Conservation (phyloP, 2,329 filamentous ascomycete species). For the Stagonosporopsis chrysanthemi region DNA sequence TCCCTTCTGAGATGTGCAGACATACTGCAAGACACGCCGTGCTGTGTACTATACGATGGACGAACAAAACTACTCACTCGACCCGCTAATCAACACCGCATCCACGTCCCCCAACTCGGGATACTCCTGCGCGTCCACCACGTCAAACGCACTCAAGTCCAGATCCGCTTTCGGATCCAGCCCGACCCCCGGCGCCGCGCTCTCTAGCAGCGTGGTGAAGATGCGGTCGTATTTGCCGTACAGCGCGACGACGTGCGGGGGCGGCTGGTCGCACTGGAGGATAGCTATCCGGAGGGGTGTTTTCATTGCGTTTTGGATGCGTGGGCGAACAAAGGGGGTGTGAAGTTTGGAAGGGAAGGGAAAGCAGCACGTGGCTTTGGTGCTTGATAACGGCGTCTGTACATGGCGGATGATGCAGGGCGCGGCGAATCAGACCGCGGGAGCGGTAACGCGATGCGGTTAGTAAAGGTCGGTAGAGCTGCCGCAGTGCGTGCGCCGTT, state of each 20-base stretch:
- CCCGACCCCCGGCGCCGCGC: conserved; percentile 59
- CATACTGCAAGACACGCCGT: no score
- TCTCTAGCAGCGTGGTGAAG: conserved; percentile 60
- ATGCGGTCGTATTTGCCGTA: conserved; percentile 76
- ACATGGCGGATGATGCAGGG: not conserved
- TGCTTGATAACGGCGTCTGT: conserved; percentile 1
- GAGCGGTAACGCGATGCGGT: conserved; percentile 9
- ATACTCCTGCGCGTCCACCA: conserved; percentile 74
- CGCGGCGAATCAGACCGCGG: conserved; percentile 13
- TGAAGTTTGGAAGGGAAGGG: not conserved
- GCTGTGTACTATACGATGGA: no score
- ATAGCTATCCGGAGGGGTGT: conserved; percentile 76
- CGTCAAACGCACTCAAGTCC: conserved; percentile 71
- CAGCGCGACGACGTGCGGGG: conserved; percentile 67
- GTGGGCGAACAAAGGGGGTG: no score
- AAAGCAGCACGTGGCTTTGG: conserved; percentile 8
- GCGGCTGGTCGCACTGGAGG: conserved; percentile 84
- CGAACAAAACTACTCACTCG: conserved; percentile 51
- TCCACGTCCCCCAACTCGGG: conserved; percentile 78
- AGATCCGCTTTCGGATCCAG: conserved; percentile 54
- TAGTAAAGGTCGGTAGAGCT: conserved; percentile 5
- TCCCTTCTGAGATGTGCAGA: no score
- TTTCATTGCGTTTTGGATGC: conserved; percentile 36
- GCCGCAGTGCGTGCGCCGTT: not conserved
- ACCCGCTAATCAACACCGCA: conserved; percentile 81